Percentiles rank a stretch among this genome's conserved stretches.
Evolutionary conservation across 164 flowering plant genomes (phyloP).

Genomic region (Santalum album): DNA sequence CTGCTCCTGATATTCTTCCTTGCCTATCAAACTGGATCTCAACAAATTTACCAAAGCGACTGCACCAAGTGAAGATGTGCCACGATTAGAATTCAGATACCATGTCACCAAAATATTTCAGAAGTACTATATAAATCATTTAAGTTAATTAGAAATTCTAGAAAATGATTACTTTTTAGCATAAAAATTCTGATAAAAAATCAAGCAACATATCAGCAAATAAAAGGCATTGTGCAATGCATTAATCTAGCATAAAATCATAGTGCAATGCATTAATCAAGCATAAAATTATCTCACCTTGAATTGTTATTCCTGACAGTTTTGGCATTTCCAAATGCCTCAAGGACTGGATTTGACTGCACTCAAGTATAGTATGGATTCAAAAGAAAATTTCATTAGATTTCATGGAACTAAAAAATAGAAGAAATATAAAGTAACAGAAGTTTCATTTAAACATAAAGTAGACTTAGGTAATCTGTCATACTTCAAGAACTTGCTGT

Average conservation of each 20-base stretch:
- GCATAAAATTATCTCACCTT: slow-evolving; percentile 33
- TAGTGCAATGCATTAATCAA: too few species aligned
- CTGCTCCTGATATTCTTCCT: slow-evolving; percentile 65
- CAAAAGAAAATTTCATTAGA: slow-evolving; percentile 2
- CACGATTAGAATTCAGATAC: slow-evolving; percentile 1
- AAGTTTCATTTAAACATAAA: too few species aligned
- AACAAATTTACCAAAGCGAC: slow-evolving; percentile 64
- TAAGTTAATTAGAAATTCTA: too few species aligned
- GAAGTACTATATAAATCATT: too few species aligned
- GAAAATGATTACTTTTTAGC: too few species aligned
- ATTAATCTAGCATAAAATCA: too few species aligned
- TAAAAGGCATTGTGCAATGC: too few species aligned
- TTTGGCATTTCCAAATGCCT: slow-evolving; percentile 69
- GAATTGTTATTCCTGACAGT: slow-evolving; percentile 65
- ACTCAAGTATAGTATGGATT: too few species aligned
- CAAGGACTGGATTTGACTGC: slow-evolving; percentile 72
- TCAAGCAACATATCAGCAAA: too few species aligned
- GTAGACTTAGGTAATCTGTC: background rate
- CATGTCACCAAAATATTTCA: background rate
- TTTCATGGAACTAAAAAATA: background rate
- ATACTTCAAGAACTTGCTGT: slow-evolving; percentile 68
- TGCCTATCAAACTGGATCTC: slow-evolving; percentile 64
- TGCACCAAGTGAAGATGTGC: slow-evolving; percentile 19
- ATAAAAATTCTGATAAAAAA: too few species aligned
- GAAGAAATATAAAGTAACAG: background rate